phyloP scores from a whole-genome alignment of 1,139 yeast species.

The Yamadazyma conglobata region DNA sequence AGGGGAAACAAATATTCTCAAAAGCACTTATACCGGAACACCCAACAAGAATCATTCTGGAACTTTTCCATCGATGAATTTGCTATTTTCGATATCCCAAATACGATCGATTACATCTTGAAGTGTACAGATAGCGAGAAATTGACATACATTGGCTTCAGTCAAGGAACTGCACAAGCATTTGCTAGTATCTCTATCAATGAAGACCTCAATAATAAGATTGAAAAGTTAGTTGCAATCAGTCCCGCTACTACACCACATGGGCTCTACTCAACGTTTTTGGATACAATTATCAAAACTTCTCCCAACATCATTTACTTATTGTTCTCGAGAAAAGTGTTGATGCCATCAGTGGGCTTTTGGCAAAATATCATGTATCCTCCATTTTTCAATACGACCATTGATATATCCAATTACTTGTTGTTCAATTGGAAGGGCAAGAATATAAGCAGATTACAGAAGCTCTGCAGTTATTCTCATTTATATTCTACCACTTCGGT shows the following conservation, averaged over 20 bases:
- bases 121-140: conserved; percentile 22
- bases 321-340: conserved; percentile 69
- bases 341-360: conserved; percentile 72
- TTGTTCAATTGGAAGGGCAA: conserved; percentile 76
- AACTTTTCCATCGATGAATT: conserved; percentile 47
- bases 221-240: conserved; percentile 71
- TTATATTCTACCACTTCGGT: conserved; percentile 88
- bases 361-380: conserved; percentile 87
- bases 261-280: conserved; percentile 70
- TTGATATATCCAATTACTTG: conserved; percentile 63
- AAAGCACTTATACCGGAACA: conserved; percentile 37
- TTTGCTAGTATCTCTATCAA: conserved; percentile 77
- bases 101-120: conserved; percentile 39
- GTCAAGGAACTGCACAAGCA: conserved; percentile 91
- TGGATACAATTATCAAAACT: conserved; percentile 73
- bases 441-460: conserved; percentile 71
- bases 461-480: conserved; percentile 74
- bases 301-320: conserved; percentile 73
- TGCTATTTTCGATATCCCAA: conserved; percentile 46
- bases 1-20: conserved; percentile 84
- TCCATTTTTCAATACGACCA: conserved; percentile 68
- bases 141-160: conserved; percentile 75
- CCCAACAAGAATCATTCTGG: conserved; percentile 40
- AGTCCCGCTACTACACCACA: conserved; percentile 96
- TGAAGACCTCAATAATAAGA: conserved; percentile 62